These are phyloP conservation scores for Cystoisospora suis DNA, from an alignment of 169 alveolate species.

Conservation along the genomic window DNA sequence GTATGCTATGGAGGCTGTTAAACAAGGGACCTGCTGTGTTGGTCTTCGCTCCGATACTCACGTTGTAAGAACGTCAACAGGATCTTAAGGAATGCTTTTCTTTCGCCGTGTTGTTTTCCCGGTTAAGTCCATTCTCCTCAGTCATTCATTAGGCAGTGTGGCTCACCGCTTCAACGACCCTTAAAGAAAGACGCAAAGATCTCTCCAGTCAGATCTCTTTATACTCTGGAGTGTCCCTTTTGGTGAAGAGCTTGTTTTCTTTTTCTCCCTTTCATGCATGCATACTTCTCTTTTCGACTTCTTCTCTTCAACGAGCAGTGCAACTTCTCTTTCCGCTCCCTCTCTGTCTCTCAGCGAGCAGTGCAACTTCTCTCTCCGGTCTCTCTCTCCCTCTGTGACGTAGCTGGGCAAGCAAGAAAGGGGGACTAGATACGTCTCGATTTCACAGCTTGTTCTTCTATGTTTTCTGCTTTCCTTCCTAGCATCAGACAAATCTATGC, in stretches of 20 bases:
- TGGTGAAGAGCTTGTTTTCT: neutral
- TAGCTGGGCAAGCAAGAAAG: no score
- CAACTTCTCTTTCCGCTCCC: neutral
- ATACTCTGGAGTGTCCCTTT: neutral
- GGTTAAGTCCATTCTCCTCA: no score
- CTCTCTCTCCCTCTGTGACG: neutral
- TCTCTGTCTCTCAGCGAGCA: neutral
- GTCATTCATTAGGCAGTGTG: neutral
- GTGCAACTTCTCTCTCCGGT: neutral
- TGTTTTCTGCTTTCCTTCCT: neutral
- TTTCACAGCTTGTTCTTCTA: neutral
- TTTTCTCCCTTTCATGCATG: neutral
- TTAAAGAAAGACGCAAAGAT: no score
- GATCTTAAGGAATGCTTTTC: no score
- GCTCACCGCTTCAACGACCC: neutral
- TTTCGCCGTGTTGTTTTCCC: no score
- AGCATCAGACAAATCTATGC: no score
- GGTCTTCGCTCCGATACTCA: constrained; percentile 61
- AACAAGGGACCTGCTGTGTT: constrained; percentile 70
- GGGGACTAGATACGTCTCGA: no score
- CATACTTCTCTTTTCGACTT: neutral
- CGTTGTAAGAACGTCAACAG: no score
- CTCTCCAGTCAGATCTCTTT: neutral
- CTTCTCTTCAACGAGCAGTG: neutral
- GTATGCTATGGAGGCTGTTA: constrained; percentile 68